Evolutionary conservation across 2,329 filamentous ascomycete species (phyloP).

Genomic region (Decorospora gaudefroyi): DNA sequence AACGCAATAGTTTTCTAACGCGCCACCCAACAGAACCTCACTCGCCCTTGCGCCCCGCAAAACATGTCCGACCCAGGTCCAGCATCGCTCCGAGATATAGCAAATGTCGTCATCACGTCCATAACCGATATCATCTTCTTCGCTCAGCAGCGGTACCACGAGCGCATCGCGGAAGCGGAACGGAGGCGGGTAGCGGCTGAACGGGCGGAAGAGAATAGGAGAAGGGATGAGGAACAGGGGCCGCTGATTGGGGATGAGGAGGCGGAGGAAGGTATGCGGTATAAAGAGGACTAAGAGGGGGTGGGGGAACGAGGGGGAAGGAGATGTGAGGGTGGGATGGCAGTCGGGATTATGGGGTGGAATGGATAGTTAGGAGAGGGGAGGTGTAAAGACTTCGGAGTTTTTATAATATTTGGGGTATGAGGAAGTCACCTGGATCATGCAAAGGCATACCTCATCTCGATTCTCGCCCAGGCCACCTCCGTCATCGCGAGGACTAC

Average conservation of each 20-base stretch:
- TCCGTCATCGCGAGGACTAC: too few relatives aligned
- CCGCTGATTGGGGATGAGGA: neutral
- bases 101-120: neutral
- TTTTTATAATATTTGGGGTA: too few relatives aligned
- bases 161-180: neutral
- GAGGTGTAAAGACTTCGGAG: too few relatives aligned
- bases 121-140: neutral
- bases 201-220: neutral
- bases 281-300: too few relatives aligned
- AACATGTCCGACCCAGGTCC: neutral
- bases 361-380: too few relatives aligned
- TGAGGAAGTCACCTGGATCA: too few relatives aligned
- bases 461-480: too few relatives aligned
- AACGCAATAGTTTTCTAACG: neutral
- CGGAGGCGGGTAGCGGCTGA: neutral
- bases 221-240: neutral
- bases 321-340: too few relatives aligned
- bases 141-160: neutral
- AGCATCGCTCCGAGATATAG: neutral
- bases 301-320: too few relatives aligned
- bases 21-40: neutral
- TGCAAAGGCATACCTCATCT: too few relatives aligned
- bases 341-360: too few relatives aligned
- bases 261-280: neutral
- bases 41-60: neutral